These are phyloP conservation scores for Verticillium isaacii DNA, from an alignment of 2,329 filamentous ascomycete species.

Conservation along the genomic window DNA sequence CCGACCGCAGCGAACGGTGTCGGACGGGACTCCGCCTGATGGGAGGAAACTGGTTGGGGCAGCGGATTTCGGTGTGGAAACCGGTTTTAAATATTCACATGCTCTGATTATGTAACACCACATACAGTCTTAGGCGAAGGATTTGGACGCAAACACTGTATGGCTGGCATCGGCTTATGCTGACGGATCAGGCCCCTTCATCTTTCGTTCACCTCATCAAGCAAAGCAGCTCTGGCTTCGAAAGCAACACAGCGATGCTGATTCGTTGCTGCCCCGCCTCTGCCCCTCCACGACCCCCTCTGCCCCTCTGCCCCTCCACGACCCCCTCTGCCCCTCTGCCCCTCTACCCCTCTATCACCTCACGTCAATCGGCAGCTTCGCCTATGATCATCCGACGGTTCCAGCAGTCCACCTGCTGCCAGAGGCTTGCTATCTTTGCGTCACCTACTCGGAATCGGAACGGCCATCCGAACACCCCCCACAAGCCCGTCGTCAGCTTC, in stretches of 20 bases:
- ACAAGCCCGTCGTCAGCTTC: neutral
- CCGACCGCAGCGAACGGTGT: too few species aligned
- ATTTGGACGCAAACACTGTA: neutral
- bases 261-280: neutral
- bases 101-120: neutral
- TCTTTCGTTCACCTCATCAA: neutral
- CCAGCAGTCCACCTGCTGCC: neutral
- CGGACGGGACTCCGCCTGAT: too few species aligned
- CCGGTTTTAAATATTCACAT: neutral
- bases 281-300: neutral
- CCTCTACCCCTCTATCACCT: neutral
- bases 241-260: neutral
- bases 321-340: neutral
- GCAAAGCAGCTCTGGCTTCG: neutral
- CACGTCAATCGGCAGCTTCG: neutral
- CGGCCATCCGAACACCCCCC: neutral
- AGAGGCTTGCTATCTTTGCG: neutral
- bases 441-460: neutral
- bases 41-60: too few species aligned
- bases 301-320: neutral
- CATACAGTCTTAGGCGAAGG: neutral
- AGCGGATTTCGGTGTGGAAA: too few species aligned
- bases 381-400: neutral
- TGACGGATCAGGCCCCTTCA: neutral
- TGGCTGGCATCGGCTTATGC: neutral